Evolutionary conservation across 2,329 filamentous ascomycete species (phyloP).

Genomic region (Seiridium cupressi): DNA sequence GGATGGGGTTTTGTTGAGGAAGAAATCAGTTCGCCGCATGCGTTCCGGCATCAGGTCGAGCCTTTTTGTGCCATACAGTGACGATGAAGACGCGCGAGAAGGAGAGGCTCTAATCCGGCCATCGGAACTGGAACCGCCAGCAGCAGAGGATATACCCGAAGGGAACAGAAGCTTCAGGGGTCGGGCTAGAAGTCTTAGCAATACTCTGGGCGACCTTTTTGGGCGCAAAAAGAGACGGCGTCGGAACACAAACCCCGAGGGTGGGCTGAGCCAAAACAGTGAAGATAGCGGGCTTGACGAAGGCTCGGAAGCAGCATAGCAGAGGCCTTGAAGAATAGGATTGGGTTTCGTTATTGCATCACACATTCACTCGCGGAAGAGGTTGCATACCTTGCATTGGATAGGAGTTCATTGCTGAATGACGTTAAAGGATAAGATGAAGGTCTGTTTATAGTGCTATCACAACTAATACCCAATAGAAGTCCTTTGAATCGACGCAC

Average conservation of each 20-base stretch:
- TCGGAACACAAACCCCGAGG: constrained; percentile 24
- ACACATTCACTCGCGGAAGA: background rate
- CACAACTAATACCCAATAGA: background rate
- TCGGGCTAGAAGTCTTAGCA: constrained; percentile 37
- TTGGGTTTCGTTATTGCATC: background rate
- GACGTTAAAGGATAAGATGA: background rate
- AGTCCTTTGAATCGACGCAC: too few relatives aligned
- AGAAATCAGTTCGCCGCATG: constrained; percentile 44
- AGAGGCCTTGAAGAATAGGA: background rate
- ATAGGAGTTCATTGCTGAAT: background rate
- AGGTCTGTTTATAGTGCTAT: background rate
- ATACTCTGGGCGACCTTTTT: constrained; percentile 35
- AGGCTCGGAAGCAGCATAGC: background rate
- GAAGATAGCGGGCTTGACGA: constrained; percentile 8
- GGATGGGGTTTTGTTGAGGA: constrained; percentile 36
- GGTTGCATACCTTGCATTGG: background rate
- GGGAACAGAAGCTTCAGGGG: constrained; percentile 23
- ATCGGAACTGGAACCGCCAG: constrained; percentile 16
- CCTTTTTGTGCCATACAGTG: constrained; percentile 50
- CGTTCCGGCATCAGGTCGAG: constrained; percentile 52
- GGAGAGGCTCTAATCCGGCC: constrained; percentile 20
- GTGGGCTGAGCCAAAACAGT: constrained; percentile 10
- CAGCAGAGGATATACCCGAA: constrained; percentile 13
- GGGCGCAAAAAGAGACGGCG: constrained; percentile 24
- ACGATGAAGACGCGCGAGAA: constrained; percentile 26